A percentile compares a stretch with the other conserved stretches of the same genome.
phyloP scores from a whole-genome alignment of 129 eudicot species.

The Dittrichia graveolens region DNA sequence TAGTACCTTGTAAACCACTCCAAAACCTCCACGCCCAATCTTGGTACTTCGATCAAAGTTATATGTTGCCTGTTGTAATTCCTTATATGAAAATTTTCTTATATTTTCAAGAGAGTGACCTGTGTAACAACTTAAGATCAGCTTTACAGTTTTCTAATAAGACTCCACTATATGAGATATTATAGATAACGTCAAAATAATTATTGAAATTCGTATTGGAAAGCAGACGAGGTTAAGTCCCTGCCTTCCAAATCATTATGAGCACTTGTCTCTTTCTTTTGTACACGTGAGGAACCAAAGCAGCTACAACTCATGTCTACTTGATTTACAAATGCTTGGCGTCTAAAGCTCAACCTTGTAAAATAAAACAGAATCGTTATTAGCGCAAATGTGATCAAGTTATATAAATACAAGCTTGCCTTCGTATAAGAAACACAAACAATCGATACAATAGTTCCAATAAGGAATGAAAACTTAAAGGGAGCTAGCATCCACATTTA shows the following conservation, averaged over 20 bases:
- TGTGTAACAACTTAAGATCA: conserved; percentile 37
- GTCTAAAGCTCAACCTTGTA: conserved; percentile 28
- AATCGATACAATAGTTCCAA: conserved; percentile 9
- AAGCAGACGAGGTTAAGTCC: neutral
- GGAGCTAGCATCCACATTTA: conserved; percentile 2
- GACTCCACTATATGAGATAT: conserved; percentile 17
- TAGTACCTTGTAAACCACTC: conserved; percentile 88
- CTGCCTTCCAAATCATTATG: conserved; percentile 56
- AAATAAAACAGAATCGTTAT: conserved; percentile 16
- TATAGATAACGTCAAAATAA: neutral
- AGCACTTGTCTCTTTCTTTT: conserved; percentile 36
- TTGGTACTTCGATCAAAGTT: conserved; percentile 68
- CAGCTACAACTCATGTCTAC: conserved; percentile 71
- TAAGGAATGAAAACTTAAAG: neutral
- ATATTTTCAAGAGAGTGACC: conserved; percentile 55
- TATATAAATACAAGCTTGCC: neutral
- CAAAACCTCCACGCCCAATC: conserved; percentile 97
- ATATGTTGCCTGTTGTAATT: conserved; percentile 64
- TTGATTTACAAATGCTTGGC: conserved; percentile 28
- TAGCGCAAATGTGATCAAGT: neutral
- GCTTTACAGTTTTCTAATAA: conserved; percentile 6
- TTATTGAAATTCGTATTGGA: neutral
- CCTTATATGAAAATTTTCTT: conserved; percentile 66
- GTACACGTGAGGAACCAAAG: conserved; percentile 45
- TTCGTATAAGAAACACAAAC: neutral